phyloP scores from a whole-genome alignment of 2,329 filamentous ascomycete genomes.

The Zasmidium citrigriseum region DNA sequence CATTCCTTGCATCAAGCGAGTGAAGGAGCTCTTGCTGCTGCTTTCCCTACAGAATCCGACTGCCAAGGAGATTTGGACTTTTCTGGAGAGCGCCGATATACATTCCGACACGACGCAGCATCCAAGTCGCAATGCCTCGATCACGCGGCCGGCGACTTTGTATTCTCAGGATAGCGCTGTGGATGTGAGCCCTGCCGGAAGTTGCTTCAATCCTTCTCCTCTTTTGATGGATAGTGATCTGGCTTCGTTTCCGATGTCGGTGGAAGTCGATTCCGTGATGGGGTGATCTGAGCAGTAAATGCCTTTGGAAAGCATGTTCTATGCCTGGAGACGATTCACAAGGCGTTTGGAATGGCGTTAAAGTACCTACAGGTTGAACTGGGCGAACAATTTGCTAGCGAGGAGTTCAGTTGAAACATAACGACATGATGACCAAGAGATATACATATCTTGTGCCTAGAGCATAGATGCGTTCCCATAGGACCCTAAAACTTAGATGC shows the following conservation, averaged over 20 bases:
- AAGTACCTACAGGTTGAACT: too few species aligned
- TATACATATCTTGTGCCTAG: too few species aligned
- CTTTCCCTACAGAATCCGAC: constrained; percentile 14
- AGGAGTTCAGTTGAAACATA: too few species aligned
- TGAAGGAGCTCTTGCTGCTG: constrained; percentile 16
- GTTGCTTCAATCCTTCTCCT: not conserved
- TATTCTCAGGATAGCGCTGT: not conserved
- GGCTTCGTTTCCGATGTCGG: not conserved
- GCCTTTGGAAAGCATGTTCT: too few species aligned
- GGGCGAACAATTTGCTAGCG: too few species aligned
- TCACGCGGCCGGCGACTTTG: not conserved
- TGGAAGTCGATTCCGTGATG: not conserved
- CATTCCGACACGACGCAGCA: not conserved
- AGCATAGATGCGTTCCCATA: too few species aligned
- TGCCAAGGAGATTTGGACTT: constrained; percentile 16
- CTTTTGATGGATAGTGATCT: not conserved
- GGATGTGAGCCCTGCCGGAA: not conserved
- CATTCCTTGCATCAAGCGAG: constrained; percentile 9
- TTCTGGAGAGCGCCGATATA: not conserved
- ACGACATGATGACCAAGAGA: too few species aligned
- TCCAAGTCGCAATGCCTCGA: too few species aligned
- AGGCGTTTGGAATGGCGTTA: too few species aligned
- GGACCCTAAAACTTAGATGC: too few species aligned
- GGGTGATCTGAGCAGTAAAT: too few species aligned
- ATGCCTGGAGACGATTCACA: too few species aligned